Evolutionary conservation across 768 basidiomycete species (phyloP), one percentile per base, ranked within the genome.

Genomic region (Phaffia tasmanica): DNA sequence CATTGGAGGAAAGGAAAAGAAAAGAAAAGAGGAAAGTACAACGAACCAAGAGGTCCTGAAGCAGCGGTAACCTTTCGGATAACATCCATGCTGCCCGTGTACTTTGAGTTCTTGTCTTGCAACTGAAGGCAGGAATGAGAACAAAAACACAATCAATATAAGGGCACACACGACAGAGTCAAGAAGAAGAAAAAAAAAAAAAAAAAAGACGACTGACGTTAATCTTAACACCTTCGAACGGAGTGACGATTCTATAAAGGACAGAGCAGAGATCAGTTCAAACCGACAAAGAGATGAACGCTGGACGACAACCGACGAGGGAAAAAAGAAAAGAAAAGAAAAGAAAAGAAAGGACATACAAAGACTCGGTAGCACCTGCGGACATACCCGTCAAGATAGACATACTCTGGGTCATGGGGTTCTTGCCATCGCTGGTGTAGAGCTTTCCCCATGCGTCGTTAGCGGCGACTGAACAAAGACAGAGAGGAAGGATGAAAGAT

Each of bases 201-300:
- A 46, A 14, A 5, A 14, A n/a, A 48, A 9, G 47, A 49, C 18
- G 23, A 63, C 62, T 54, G 21, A 63, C 82, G 87, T 85, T 87
- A 77, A 92, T 91, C 75, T 92, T 91, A 63, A 92, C 89, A 27
- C 91, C 83, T 76, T 99, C 95, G 73, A 98, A 99, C 0, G 95
- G 95, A 1, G 97, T 93, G 53, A 98, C 80, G 65, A 80, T 77
- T n/a, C n/a, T n/a, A n/a, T n/a, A n/a, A n/a, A n/a, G n/a, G n/a
- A n/a, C n/a, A n/a, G n/a, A n/a, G n/a, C n/a, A n/a, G n/a, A n/a
- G n/a, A n/a, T n/a, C 56, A 16, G 50, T 51, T 51, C 23, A 51
- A 16, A 51, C 50, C 50, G 16, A 16, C 50, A 16, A 51, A 51
- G 23, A 51, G 23, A 51, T 16, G 50, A 51, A 51, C 16, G 50